Conservation (phyloP, 495 filamentous ascomycete genomes). For the Evernia prunastri region DNA sequence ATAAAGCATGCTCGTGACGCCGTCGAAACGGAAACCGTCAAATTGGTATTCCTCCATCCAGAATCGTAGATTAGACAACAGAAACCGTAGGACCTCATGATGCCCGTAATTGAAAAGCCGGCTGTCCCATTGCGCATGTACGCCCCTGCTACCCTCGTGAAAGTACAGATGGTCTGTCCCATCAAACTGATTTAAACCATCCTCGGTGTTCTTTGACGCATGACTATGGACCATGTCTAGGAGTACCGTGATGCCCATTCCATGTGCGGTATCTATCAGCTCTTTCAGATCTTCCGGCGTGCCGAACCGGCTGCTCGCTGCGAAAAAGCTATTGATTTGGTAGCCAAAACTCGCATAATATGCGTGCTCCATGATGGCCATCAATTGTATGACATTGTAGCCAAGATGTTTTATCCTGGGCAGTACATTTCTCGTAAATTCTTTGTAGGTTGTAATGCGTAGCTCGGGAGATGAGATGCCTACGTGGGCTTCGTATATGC, state of each 20-base stretch:
- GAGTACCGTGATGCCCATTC: slow-evolving; percentile 83
- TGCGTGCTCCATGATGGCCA: slow-evolving; percentile 98
- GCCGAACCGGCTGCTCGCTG: slow-evolving; percentile 92
- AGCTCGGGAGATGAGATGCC: slow-evolving; percentile 92
- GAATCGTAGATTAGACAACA: slow-evolving; percentile 91
- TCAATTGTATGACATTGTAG: slow-evolving; percentile 96
- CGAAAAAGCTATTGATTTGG: slow-evolving; percentile 98
- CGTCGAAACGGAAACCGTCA: slow-evolving; percentile 96
- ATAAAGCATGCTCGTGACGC: slow-evolving; percentile 98
- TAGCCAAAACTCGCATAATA: slow-evolving; percentile 99
- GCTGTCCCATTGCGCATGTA: slow-evolving; percentile 92
- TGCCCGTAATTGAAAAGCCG: slow-evolving; percentile 93
- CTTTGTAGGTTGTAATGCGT: slow-evolving; percentile 85
- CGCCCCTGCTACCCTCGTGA: slow-evolving; percentile 74
- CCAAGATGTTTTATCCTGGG: slow-evolving; percentile 85
- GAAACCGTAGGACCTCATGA: slow-evolving; percentile 90
- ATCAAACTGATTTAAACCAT: slow-evolving; percentile 93
- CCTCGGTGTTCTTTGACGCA: slow-evolving; percentile 91
- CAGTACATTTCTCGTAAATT: slow-evolving; percentile 88
- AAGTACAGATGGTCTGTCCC: slow-evolving; percentile 93
- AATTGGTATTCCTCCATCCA: slow-evolving; percentile 99
- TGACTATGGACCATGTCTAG: slow-evolving; percentile 97
- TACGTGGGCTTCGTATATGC: slow-evolving; percentile 97
- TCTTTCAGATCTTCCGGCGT: slow-evolving; percentile 93
- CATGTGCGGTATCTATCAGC: slow-evolving; percentile 89